Conservation (phyloP, 1,284 basidiomycete genomes). For the Cyathus olla region DNA sequence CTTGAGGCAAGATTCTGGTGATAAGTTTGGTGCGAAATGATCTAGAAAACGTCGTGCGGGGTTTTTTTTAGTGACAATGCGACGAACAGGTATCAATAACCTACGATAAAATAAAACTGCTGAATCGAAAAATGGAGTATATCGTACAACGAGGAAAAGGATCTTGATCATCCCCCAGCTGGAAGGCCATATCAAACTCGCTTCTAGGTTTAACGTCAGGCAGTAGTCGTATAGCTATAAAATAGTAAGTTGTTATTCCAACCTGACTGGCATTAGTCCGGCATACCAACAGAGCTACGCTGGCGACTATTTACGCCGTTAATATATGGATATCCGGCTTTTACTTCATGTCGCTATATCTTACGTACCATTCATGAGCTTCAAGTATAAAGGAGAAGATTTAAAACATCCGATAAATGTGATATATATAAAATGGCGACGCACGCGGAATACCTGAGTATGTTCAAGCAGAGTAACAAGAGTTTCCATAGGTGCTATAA, state of each 20-base stretch:
- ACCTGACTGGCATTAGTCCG: not conserved
- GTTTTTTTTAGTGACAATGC: not conserved
- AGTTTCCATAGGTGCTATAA: too few species aligned
- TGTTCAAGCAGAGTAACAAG: not conserved
- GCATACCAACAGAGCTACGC: not conserved
- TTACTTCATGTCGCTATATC: not conserved
- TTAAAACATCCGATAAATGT: not conserved
- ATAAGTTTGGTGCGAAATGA: not conserved
- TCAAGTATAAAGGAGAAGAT: not conserved
- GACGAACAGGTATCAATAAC: not conserved
- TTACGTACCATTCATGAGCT: not conserved
- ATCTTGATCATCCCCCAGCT: conserved; percentile 8
- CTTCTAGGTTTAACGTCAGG: conserved; percentile 8
- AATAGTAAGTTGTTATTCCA: not conserved
- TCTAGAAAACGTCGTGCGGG: not conserved
- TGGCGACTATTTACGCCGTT: not conserved
- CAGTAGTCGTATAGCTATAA: conserved; percentile 7
- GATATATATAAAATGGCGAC: not conserved
- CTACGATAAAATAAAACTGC: conserved; percentile 4
- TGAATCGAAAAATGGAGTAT: not conserved
- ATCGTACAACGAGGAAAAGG: conserved; percentile 10
- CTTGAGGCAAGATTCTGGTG: not conserved
- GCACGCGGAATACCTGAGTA: not conserved
- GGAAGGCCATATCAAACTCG: conserved; percentile 8
- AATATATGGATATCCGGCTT: not conserved